Conservation (phyloP, 2,329 filamentous ascomycete genomes). For the Calcarisporium arbuscula region DNA sequence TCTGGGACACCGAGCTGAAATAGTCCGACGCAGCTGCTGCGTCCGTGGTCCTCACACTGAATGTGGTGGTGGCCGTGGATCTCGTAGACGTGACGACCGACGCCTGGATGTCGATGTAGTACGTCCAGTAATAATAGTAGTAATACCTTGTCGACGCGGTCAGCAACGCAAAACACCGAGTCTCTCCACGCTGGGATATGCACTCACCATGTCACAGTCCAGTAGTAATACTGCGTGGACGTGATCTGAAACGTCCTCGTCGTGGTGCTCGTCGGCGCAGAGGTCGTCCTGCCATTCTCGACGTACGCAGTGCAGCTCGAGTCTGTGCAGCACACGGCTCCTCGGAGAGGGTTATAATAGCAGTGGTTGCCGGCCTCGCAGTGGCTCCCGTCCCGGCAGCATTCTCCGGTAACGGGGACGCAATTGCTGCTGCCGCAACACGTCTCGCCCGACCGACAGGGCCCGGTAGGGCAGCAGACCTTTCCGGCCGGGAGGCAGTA, state of each 20-base stretch:
- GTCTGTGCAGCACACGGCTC: constrained; percentile 17
- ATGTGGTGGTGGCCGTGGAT: constrained; percentile 8
- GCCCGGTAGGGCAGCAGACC: constrained; percentile 15
- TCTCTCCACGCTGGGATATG: background rate
- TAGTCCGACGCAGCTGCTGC: constrained; percentile 10
- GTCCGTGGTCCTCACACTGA: constrained; percentile 15
- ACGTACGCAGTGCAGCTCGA: constrained; percentile 16
- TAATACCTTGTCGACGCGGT: constrained; percentile 14
- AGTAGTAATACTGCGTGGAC: constrained; percentile 14
- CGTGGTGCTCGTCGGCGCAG: constrained; percentile 11
- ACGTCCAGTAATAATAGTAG: constrained; percentile 19
- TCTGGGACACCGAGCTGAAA: constrained; percentile 12
- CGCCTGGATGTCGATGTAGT: constrained; percentile 12
- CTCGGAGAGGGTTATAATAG: constrained; percentile 1
- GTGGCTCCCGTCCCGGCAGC: constrained; percentile 15
- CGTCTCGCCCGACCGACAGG: constrained; percentile 10
- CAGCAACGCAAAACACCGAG: too few relatives aligned
- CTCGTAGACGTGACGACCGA: constrained; percentile 15
- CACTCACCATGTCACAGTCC: constrained; percentile 14
- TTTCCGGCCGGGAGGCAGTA: constrained; percentile 14
- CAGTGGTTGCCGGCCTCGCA: constrained; percentile 17
- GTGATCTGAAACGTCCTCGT: constrained; percentile 9
- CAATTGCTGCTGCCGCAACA: constrained; percentile 17
- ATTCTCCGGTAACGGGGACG: constrained; percentile 12
- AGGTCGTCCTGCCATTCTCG: constrained; percentile 13